phyloP scores from a whole-genome alignment of 2,329 filamentous ascomycete species.

The Penicillium sclerotigenum region DNA sequence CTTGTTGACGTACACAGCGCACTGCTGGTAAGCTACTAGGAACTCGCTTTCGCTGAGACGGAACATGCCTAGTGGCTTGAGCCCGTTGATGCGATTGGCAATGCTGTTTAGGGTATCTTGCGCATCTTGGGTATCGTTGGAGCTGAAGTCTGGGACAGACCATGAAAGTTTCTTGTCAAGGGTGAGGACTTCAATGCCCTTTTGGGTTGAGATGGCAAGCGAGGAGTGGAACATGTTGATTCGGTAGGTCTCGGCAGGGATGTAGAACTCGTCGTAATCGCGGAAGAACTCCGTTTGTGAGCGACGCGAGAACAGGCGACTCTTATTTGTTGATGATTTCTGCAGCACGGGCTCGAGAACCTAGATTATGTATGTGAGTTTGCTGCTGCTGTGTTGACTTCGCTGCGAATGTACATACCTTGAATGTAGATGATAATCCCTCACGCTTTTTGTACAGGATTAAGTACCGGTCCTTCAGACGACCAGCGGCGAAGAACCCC shows the following conservation, averaged over 20 bases:
- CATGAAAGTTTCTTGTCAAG: constrained; percentile 96
- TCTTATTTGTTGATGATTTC: constrained; percentile 81
- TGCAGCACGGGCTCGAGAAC: constrained; percentile 94
- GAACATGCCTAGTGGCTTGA: constrained; percentile 93
- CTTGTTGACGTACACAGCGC: constrained; percentile 96
- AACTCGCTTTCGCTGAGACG: constrained; percentile 89
- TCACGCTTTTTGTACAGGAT: constrained; percentile 98
- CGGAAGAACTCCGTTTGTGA: constrained; percentile 92
- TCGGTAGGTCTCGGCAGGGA: constrained; percentile 89
- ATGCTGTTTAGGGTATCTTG: constrained; percentile 73
- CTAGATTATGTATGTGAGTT: constrained; percentile 35
- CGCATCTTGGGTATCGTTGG: constrained; percentile 56
- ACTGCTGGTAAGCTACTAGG: constrained; percentile 89
- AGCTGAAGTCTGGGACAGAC: constrained; percentile 77
- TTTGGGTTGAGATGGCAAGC: constrained; percentile 83
- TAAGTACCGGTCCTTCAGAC: constrained; percentile 93
- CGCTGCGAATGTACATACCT: constrained; percentile 34
- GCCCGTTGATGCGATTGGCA: constrained; percentile 74
- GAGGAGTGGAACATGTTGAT: constrained; percentile 96
- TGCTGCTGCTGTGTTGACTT: not conserved
- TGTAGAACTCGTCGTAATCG: constrained; percentile 98
- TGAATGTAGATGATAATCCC: constrained; percentile 88
- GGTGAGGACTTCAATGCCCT: constrained; percentile 92
- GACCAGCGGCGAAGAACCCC: constrained; percentile 90
- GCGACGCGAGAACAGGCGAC: constrained; percentile 62